Evolutionary conservation across 140 eudicot species (phyloP), one percentile per base, ranked within the genome.

Genomic region (Anethum foeniculum): DNA sequence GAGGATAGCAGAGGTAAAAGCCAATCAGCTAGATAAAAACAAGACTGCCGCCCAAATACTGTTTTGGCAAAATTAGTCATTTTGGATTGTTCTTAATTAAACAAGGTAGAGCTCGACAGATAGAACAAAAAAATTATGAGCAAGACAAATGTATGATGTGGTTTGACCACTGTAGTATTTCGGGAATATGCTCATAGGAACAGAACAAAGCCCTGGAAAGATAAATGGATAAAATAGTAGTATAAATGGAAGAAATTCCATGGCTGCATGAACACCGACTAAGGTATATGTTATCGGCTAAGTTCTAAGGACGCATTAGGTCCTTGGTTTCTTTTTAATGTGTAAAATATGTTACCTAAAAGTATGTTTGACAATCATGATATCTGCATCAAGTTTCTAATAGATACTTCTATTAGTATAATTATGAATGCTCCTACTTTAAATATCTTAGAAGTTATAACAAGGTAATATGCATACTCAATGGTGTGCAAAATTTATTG

Each of bases 131-230:
- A 32, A 23, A 21, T 39, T 16, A 72, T 38, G 8, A 72, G 75
- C 16, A 32, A 69, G 41, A 34, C 75, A 69, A 30, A 69, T 69
- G 75, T n/a, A 69, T 13, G 1, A 69, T 69, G 75, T 69, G 75
- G 75, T 69, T 69, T 28, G 44, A 69, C n/a, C 44, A 69, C 25
- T 69, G 46, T 69, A 69, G 75, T n/a, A 32, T 62, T 60, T 60
- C 0, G 68, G 27, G 16, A 62, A 62, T 62, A 27, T 62, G 69
- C 34, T 32, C 46, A 4, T 23, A 32, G 44, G 16, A 69, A 69
- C 44, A 36, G 46, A 69, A 36, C 44, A 69, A 69, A 5, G 44
- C 44, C 74, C 36, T 32, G 11, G 43, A 65, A n/a, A 60, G 68
- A 60, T 60, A 60, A n/a, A 60, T n/a, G 4, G 15, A 58, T 58